Evolutionary conservation across 2,329 filamentous ascomycete species (phyloP).

Genomic region (Stachybotrys elegans): DNA sequence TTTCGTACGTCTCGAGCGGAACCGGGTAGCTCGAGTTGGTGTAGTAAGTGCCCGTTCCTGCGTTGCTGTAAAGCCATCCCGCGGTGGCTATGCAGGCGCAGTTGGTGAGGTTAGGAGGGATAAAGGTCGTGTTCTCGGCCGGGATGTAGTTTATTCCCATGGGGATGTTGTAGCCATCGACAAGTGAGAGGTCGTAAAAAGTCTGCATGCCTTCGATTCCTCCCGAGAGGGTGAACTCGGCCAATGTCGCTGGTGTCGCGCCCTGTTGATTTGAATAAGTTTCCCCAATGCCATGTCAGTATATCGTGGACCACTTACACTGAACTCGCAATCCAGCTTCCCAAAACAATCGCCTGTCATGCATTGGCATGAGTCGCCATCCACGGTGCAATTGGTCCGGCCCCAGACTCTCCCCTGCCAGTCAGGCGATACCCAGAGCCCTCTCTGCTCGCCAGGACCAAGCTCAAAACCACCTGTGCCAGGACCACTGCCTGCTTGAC

Average conservation of each 20-base stretch:
- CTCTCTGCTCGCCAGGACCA: slow-evolving; percentile 48
- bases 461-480: slow-evolving; percentile 65
- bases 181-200: slow-evolving; percentile 80
- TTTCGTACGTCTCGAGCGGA: slow-evolving; percentile 58
- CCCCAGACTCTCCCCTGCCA: slow-evolving; percentile 84
- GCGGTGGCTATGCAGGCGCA: slow-evolving; percentile 70
- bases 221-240: slow-evolving; percentile 73
- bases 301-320: slow-evolving; percentile 42
- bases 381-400: slow-evolving; percentile 77
- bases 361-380: slow-evolving; percentile 62
- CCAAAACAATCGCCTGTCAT: slow-evolving; percentile 72
- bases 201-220: slow-evolving; percentile 56
- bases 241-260: slow-evolving; percentile 67
- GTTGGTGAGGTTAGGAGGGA: slow-evolving; percentile 73
- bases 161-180: slow-evolving; percentile 80
- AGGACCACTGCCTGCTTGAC: slow-evolving; percentile 66
- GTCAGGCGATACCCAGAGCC: slow-evolving; percentile 62
- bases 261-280: slow-evolving; percentile 45
- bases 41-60: slow-evolving; percentile 51
- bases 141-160: slow-evolving; percentile 58
- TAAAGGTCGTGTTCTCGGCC: slow-evolving; percentile 56
- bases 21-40: slow-evolving; percentile 63
- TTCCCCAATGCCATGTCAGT: background rate
- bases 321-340: slow-evolving; percentile 61
- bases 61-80: slow-evolving; percentile 52